A percentile compares a stretch with the other conserved stretches of the same genome.
These are phyloP conservation scores for Thraustochytrium striatum DNA, from an alignment of 352 stramenopile genomes.

Conservation along the genomic window DNA sequence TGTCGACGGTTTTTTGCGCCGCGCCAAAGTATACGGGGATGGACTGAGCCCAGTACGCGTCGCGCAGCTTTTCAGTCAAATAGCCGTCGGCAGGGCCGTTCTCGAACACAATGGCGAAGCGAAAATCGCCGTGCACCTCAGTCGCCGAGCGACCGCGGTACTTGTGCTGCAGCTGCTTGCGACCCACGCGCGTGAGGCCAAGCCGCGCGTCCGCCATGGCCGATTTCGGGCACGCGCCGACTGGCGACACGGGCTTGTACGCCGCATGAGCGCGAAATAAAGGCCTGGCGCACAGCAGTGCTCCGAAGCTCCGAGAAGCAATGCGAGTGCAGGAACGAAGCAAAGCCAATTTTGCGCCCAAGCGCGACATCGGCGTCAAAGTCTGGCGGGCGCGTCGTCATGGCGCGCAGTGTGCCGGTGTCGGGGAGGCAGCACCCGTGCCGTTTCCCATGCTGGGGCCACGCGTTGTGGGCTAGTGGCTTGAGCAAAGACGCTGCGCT, in stretches of 20 bases:
- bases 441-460: neutral
- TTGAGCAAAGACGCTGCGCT: neutral
- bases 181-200: neutral
- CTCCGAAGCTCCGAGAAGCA: neutral
- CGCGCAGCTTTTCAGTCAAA: conserved; percentile 4
- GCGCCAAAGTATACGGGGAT: conserved; percentile 1
- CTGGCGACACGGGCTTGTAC: neutral
- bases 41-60: neutral
- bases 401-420: neutral
- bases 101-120: conserved; percentile 29
- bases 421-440: conserved; percentile 9
- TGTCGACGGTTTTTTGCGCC: neutral
- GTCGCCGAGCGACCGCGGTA: neutral
- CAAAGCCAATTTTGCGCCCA: neutral
- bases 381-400: neutral
- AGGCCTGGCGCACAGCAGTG: conserved; percentile 3
- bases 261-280: neutral
- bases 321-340: conserved; percentile 20
- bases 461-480: neutral
- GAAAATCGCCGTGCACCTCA: neutral
- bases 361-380: neutral
- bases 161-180: neutral
- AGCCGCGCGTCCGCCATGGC: neutral
- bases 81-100: conserved; percentile 23
- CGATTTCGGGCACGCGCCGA: neutral